Conservation (phyloP, 371 early-diverging fungal species). For the Rhizomucor pusillus region DNA sequence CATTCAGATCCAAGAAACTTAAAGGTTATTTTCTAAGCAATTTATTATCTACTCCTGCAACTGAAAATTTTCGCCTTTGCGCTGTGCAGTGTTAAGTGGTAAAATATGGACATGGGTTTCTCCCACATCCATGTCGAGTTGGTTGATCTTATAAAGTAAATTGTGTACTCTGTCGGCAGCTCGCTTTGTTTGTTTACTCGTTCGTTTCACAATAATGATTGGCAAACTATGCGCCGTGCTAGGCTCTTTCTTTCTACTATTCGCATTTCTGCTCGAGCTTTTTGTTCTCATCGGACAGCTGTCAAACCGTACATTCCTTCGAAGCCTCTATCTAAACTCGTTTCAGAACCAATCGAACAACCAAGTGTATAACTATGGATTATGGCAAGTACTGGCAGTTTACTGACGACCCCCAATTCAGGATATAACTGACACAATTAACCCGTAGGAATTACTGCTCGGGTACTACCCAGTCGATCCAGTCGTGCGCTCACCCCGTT, state of each 20-base stretch:
- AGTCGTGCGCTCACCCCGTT: constrained; percentile 8
- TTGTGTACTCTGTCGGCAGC: not conserved
- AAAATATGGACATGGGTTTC: too few species aligned
- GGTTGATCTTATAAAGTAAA: too few species aligned
- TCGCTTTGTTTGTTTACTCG: constrained; percentile 2
- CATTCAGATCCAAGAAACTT: too few species aligned
- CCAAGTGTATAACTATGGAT: constrained; percentile 16
- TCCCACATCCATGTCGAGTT: too few species aligned
- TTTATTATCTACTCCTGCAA: too few species aligned
- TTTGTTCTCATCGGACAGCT: constrained; percentile 37
- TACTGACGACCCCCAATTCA: not conserved
- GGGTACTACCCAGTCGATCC: constrained; percentile 1
- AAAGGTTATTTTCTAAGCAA: too few species aligned
- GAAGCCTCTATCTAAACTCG: constrained; percentile 21
- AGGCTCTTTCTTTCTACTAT: constrained; percentile 29
- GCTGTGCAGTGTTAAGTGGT: too few species aligned
- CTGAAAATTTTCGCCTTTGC: too few species aligned
- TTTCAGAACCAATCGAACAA: constrained; percentile 14
- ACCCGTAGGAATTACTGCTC: constrained; percentile 15
- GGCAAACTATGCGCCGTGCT: constrained; percentile 12
- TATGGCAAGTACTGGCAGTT: constrained; percentile 29
- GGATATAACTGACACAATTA: not conserved
- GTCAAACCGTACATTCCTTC: constrained; percentile 25
- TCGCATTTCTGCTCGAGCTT: constrained; percentile 33
- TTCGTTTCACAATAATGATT: not conserved